Percentiles rank a stretch among this genome's conserved stretches.
Evolutionary conservation across 2,329 filamentous ascomycete genomes (phyloP).

Genomic region (Botryotinia globosa): DNA sequence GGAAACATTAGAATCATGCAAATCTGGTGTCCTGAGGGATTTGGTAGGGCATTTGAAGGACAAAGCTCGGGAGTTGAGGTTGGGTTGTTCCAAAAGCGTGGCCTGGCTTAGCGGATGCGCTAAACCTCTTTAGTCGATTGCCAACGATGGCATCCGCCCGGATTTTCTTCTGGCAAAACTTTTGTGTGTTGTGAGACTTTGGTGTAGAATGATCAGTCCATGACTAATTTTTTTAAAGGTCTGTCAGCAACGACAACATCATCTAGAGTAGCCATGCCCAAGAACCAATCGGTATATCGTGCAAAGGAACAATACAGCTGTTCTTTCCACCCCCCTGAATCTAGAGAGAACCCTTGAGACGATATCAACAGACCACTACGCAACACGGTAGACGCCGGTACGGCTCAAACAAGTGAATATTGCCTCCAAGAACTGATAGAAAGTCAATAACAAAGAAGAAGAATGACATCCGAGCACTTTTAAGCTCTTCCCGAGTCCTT

Average conservation of each 20-base stretch:
- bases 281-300: too few species aligned
- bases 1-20: neutral
- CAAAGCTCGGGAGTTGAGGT: conserved; percentile 16
- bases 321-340: conserved; percentile 18
- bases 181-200: conserved; percentile 11
- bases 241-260: neutral
- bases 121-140: conserved; percentile 13
- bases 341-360: neutral
- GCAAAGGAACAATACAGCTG: neutral
- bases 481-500: conserved; percentile 4
- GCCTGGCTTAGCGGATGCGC: conserved; percentile 20
- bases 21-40: neutral
- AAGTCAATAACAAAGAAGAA: conserved; percentile 7
- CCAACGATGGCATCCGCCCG: conserved; percentile 18
- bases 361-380: conserved; percentile 1
- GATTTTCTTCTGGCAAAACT: conserved; percentile 16
- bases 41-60: conserved; percentile 6
- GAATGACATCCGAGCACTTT: conserved; percentile 2
- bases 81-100: conserved; percentile 11
- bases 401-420: neutral
- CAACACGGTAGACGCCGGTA: neutral
- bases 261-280: neutral
- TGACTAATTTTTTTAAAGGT: neutral
- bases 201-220: neutral
- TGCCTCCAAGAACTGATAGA: neutral